phyloP scores from a whole-genome alignment of 352 stramenopile genomes.

The Phytophthora palmivora region DNA sequence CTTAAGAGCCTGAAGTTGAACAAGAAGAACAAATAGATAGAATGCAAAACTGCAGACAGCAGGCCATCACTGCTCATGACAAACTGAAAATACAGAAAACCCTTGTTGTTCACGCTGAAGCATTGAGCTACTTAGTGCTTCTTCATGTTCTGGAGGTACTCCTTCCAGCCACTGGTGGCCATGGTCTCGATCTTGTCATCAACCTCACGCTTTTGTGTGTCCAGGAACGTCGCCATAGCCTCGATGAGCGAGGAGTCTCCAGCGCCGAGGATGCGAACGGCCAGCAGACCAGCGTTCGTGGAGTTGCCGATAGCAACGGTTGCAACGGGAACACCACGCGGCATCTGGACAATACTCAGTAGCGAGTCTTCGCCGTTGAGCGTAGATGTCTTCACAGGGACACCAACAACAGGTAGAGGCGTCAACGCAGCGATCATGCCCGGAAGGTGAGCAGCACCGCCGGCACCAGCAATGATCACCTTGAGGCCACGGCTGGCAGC shows the following conservation, averaged over 20 bases:
- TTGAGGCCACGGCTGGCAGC: constrained; percentile 91
- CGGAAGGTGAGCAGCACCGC: constrained; percentile 97
- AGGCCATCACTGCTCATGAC: constrained; percentile 4
- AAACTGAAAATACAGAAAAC: constrained; percentile 35
- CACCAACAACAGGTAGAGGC: constrained; percentile 93
- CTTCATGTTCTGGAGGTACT: constrained; percentile 88
- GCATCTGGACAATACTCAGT: constrained; percentile 99
- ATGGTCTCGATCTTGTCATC: constrained; percentile 93
- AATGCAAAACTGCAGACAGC: constrained; percentile 7
- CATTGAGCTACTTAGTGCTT: constrained; percentile 37
- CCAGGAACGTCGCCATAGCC: constrained; percentile 94
- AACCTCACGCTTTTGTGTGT: constrained; percentile 93
- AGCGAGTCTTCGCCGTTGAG: constrained; percentile 98
- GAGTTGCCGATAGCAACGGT: constrained; percentile 99
- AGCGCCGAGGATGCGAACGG: constrained; percentile 94
- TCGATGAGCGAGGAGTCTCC: constrained; percentile 66
- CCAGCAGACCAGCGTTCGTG: constrained; percentile 97
- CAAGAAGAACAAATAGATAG: constrained; percentile 60
- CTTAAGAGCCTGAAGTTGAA: constrained; percentile 74
- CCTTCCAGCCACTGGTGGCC: constrained; percentile 88
- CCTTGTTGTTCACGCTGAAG: constrained; percentile 13
- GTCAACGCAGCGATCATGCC: constrained; percentile 93
- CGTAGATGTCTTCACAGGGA: constrained; percentile 98
- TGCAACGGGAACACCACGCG: constrained; percentile 96
- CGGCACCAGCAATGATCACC: constrained; percentile 96